A percentile compares a stretch with the other conserved stretches of the same genome.
Conservation (phyloP, 2,329 filamentous ascomycete genomes). For the Fusarium nelsonii region DNA sequence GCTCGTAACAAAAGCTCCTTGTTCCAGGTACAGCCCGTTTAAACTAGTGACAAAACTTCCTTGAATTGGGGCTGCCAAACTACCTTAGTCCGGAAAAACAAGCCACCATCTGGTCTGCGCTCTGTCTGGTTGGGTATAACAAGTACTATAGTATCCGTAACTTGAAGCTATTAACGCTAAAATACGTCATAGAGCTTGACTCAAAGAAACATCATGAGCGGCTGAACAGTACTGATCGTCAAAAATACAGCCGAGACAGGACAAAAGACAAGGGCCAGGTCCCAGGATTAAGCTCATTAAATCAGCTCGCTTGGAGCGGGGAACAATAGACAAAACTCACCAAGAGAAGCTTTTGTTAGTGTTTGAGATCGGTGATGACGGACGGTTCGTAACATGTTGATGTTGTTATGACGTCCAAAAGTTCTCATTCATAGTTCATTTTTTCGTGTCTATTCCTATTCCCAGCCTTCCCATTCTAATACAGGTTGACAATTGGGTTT, state of each 20-base stretch:
- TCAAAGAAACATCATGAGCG: not conserved
- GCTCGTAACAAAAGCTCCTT: slow-evolving; percentile 17
- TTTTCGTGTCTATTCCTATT: not conserved
- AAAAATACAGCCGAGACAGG: slow-evolving; percentile 2
- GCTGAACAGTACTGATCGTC: slow-evolving; percentile 8
- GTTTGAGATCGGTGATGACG: slow-evolving; percentile 20
- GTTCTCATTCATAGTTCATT: slow-evolving; percentile 5
- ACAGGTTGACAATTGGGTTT: not conserved
- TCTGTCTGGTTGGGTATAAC: not conserved
- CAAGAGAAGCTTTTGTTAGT: not conserved
- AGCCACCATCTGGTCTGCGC: slow-evolving; percentile 8
- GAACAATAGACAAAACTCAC: not conserved
- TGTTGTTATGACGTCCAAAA: slow-evolving; percentile 34
- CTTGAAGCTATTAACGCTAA: not conserved
- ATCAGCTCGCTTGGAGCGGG: slow-evolving; percentile 14
- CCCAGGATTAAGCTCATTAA: slow-evolving; percentile 10
- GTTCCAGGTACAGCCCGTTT: slow-evolving; percentile 32
- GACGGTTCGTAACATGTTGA: slow-evolving; percentile 21
- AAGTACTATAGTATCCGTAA: not conserved
- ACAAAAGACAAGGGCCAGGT: not conserved
- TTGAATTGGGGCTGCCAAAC: slow-evolving; percentile 26
- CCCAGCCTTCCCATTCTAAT: slow-evolving; percentile 11
- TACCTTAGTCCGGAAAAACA: slow-evolving; percentile 21
- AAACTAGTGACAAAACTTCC: slow-evolving; percentile 20
- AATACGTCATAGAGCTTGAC: not conserved